These are phyloP conservation scores for Durotheca rogersii DNA, from an alignment of 495 filamentous ascomycete genomes.

Conservation along the genomic window DNA sequence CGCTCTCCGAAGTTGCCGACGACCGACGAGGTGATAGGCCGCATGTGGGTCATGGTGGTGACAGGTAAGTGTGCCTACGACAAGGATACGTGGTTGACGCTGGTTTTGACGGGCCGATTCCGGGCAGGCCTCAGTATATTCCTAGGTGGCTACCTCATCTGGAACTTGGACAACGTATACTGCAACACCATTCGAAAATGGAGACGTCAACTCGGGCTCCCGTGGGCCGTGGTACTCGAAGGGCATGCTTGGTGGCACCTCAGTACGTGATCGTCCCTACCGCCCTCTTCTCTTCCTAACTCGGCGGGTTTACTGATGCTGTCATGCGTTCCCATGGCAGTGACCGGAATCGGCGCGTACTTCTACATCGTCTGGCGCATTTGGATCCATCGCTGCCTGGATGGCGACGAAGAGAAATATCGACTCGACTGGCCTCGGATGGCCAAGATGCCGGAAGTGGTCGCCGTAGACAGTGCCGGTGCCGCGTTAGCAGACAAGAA, in stretches of 20 bases:
- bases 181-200: slow-evolving; percentile 69
- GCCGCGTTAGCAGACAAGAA: slow-evolving; percentile 33
- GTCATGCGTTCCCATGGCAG: slow-evolving; percentile 17
- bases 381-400: slow-evolving; percentile 80
- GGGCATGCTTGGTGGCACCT: slow-evolving; percentile 98
- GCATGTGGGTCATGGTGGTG: slow-evolving; percentile 61
- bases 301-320: slow-evolving; percentile 4
- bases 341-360: slow-evolving; percentile 60
- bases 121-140: slow-evolving; percentile 69
- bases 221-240: slow-evolving; percentile 88
- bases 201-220: slow-evolving; percentile 73
- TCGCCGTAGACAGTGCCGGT: slow-evolving; percentile 20
- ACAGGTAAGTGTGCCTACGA: slow-evolving; percentile 36
- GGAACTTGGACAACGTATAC: slow-evolving; percentile 82
- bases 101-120: slow-evolving; percentile 5
- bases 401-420: slow-evolving; percentile 74
- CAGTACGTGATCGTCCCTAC: slow-evolving; percentile 34
- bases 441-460: slow-evolving; percentile 65
- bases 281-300: neutral
- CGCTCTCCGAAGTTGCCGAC: slow-evolving; percentile 50
- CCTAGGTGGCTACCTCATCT: slow-evolving; percentile 79
- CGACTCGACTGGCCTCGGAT: slow-evolving; percentile 69
- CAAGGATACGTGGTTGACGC: slow-evolving; percentile 6
- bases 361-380: slow-evolving; percentile 85
- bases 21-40: slow-evolving; percentile 71